Evolutionary conservation across 768 basidiomycete genomes (phyloP).

Genomic region (Pulveroboletus sp.): DNA sequence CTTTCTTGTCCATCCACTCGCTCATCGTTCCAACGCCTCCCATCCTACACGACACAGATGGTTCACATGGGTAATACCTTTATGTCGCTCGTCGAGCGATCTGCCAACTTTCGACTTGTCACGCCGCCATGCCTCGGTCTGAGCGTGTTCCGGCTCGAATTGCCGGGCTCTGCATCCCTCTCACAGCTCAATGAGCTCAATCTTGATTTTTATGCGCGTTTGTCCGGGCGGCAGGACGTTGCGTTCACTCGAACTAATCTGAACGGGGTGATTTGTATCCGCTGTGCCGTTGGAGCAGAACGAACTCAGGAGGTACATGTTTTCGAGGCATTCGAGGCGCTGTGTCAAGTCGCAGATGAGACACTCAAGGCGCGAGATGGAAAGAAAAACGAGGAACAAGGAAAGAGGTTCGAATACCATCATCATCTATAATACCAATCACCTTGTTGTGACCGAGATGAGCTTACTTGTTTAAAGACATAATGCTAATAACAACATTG

Average conservation of each 20-base stretch:
- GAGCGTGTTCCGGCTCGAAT: constrained; percentile 70
- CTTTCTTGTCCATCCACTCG: neutral
- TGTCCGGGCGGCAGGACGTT: constrained; percentile 63
- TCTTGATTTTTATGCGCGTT: constrained; percentile 51
- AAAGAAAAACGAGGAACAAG: neutral
- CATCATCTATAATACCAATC: too few species aligned
- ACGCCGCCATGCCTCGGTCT: constrained; percentile 70
- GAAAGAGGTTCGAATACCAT: neutral
- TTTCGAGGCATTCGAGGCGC: constrained; percentile 50
- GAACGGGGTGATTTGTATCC: constrained; percentile 69
- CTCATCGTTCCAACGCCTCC: neutral
- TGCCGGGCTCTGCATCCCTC: constrained; percentile 15
- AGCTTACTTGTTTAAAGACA: too few species aligned
- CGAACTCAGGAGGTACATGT: constrained; percentile 68
- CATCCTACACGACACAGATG: constrained; percentile 54
- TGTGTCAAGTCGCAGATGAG: constrained; percentile 55
- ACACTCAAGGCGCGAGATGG: constrained; percentile 42
- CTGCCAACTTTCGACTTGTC: constrained; percentile 59
- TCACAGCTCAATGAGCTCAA: constrained; percentile 66
- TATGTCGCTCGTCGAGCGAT: constrained; percentile 49
- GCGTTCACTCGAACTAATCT: constrained; percentile 77
- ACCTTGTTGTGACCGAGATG: too few species aligned
- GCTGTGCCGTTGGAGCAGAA: constrained; percentile 74
- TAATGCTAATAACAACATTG: too few species aligned
- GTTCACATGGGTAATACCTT: constrained; percentile 63